Base-by-base conservation (phyloP, 2,329 filamentous ascomycete species). In the Alternaria sp. region DNA sequence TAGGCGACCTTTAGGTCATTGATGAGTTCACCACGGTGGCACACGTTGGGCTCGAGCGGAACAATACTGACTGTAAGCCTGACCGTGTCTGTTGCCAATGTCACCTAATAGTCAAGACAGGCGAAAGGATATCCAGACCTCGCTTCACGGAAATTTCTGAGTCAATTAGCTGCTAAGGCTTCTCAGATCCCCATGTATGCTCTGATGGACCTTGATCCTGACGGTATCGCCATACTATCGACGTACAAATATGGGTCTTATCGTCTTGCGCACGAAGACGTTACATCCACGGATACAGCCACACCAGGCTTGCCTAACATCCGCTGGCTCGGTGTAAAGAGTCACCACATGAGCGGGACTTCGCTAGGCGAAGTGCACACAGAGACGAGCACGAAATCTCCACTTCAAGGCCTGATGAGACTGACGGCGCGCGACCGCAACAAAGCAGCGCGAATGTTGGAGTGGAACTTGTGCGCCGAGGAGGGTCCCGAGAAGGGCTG, bases 101-200 rank as follows among this genome's bases (percentile, higher is more conserved):
- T 60, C 25, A 23, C 15, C 65, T 73, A 51, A 73, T 47, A 8
- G 12, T 19, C 36, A n/a, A 10, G 26, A 8, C 57, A 93, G 90
- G 92, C 89, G 1, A 96, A 94, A 83, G 93, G 93, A 2, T 96
- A 93, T 72, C 92, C 93, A 0, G 93, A 96, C 69, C 81, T 95
- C 51, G 85, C 86, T 1, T 93, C 91, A 0, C 84, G 91, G 8
- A 84, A 84, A 15, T 89, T 95, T 57, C 80, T 95, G 1, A 83
- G 84, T 45, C 40, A 75, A 70, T 0, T 77, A 76, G 9, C 81
- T 80, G 19, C 86, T 30, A 57, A 69, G 6, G 67, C 59, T 12
- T 69, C 75, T 12, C 68, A 77, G 8, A 79, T 82, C 13, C 86
- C 87, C 2, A 86, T 92, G 7, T 85, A 88, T 56, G 87, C 85